Percentiles rank a stretch among this genome's conserved stretches.
Evolutionary conservation across 78 protist species (phyloP).

Genomic region (Blattamonas nauphoetae): DNA sequence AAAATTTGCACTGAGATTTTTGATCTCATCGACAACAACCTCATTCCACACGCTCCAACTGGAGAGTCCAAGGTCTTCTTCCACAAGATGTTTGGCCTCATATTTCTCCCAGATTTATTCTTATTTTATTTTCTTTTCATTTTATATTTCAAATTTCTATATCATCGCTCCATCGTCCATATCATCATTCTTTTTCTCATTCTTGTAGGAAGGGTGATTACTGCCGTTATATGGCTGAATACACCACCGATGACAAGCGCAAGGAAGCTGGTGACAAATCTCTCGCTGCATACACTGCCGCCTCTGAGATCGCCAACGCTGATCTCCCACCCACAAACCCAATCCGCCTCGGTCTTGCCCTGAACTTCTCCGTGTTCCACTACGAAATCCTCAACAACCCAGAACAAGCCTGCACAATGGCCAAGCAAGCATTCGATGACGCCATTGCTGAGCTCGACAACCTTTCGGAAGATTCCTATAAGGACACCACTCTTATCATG

Average conservation of each 20-base stretch:
- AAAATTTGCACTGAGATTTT: slow-evolving; percentile 35
- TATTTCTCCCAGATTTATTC: too few species aligned
- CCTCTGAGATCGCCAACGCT: slow-evolving; percentile 49
- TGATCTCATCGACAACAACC: not conserved
- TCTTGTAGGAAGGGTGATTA: slow-evolving; percentile 56
- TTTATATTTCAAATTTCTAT: too few species aligned
- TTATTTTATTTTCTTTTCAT: too few species aligned
- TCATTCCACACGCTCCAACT: not conserved
- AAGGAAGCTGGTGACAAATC: slow-evolving; percentile 16
- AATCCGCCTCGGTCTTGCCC: slow-evolving; percentile 95
- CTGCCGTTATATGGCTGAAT: slow-evolving; percentile 54
- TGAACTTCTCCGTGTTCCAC: slow-evolving; percentile 97
- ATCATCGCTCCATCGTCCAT: too few species aligned
- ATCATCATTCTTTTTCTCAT: too few species aligned
- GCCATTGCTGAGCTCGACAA: slow-evolving; percentile 76
- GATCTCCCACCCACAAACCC: slow-evolving; percentile 91
- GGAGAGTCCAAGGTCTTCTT: slow-evolving; percentile 49
- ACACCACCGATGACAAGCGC: not conserved
- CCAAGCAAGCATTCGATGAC: slow-evolving; percentile 51
- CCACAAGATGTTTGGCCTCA: slow-evolving; percentile 37
- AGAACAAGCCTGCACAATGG: slow-evolving; percentile 78
- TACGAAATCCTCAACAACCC: slow-evolving; percentile 89
- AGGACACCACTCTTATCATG: slow-evolving; percentile 94
- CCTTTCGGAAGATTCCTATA: slow-evolving; percentile 89
- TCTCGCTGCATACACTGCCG: slow-evolving; percentile 21